Evolutionary conservation across 2,329 filamentous ascomycete genomes (phyloP).

Genomic region (Botrytis squamosa): DNA sequence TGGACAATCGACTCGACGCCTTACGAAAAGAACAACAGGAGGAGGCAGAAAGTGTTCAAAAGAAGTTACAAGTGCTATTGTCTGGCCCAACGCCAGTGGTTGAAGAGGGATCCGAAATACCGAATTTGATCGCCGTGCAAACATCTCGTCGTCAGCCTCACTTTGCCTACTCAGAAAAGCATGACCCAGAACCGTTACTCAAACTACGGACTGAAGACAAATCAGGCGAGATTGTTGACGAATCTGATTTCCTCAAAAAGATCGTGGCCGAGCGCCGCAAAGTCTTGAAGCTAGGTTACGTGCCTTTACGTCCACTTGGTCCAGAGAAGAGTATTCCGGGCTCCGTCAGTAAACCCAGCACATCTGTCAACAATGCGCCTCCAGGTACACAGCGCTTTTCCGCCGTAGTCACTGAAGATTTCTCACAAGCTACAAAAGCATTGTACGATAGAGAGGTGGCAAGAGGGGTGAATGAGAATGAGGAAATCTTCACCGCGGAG

Average conservation of each 20-base stretch:
- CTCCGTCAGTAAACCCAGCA: constrained; percentile 39
- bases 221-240: constrained; percentile 54
- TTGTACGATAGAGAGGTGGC: constrained; percentile 92
- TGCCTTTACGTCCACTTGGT: constrained; percentile 55
- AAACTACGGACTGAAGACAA: constrained; percentile 66
- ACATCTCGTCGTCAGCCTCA: constrained; percentile 33
- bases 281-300: constrained; percentile 63
- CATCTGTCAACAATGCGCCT: constrained; percentile 45
- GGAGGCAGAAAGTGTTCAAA: constrained; percentile 57
- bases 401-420: constrained; percentile 69
- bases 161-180: constrained; percentile 43
- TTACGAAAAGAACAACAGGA: constrained; percentile 66
- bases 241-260: constrained; percentile 56
- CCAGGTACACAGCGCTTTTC: constrained; percentile 68
- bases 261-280: constrained; percentile 59
- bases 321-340: constrained; percentile 38
- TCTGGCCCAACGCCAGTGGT: constrained; percentile 38
- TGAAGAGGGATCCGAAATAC: constrained; percentile 32
- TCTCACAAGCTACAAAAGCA: constrained; percentile 82
- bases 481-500: constrained; percentile 92
- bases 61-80: constrained; percentile 53
- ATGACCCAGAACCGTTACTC: constrained; percentile 66
- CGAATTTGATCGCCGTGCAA: constrained; percentile 12
- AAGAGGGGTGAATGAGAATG: constrained; percentile 85
- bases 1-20: constrained; percentile 64